Base-by-base conservation (phyloP, 441 rosid genomes). In the Adansonia rubrostipa region DNA sequence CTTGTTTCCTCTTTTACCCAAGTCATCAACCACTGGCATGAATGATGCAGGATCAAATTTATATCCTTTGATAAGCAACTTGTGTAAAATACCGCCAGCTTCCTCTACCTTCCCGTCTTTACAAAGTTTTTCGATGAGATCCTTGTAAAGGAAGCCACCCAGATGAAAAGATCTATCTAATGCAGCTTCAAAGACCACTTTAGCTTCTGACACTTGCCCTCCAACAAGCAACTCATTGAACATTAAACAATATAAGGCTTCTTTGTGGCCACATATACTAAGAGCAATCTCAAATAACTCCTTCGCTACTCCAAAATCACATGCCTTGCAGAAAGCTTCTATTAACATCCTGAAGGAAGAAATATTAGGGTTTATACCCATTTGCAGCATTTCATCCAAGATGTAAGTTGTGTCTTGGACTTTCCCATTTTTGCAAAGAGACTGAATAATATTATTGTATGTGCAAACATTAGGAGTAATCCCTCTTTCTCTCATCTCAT, bases 401-500 rank as follows among this genome's bases (percentile, higher is more conserved):
- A 90, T 84, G 81, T 88, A 83, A 54, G 89, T 89, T 44, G 98
- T 93, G 78, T 94, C 98, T 81, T 90, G 88, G 53, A 91, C 84
- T 88, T 90, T 92, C 64, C 87, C 97, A 75, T 84, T 90, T 84
- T 89, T 93, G 80, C 97, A 94, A n/a, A 93, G 92, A 86, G 90
- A 91, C 69, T 83, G 87, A 70, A 96, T 90, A 70, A 94, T 82
- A 72, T 84, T 89, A 79, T 96, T 94, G 76, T 90, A 96, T 77
- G 97, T 96, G 81, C 75, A 85, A 48, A 92, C 91, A 86, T 92
- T 80, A 79, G 99, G 98, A 80, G 90, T 86, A 82, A 93, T 78
- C 51, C 96, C 97, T 74, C 86, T 90, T 86, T 94, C 99, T 82
- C 68, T 92, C 98, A 94, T 96, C 87, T 96, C 99, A 87, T 94